Evolutionary conservation across 106 monocot species (phyloP).

Genomic region (Allium cepa): DNA sequence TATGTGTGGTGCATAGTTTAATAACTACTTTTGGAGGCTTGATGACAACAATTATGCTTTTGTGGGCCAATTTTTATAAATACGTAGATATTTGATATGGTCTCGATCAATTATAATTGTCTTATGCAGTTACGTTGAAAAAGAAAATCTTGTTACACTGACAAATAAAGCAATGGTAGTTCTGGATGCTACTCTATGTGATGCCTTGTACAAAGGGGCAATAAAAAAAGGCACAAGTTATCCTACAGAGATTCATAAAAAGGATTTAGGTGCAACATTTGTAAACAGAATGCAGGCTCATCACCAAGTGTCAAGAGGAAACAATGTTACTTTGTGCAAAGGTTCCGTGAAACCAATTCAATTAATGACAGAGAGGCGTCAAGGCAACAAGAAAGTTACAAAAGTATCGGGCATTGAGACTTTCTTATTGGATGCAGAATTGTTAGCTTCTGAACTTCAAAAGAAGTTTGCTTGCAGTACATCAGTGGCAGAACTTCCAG

Average conservation of each 20-base stretch:
- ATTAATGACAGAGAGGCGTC: constrained; percentile 84
- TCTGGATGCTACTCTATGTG: constrained; percentile 80
- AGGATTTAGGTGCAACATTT: constrained; percentile 79
- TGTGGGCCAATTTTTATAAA: background rate
- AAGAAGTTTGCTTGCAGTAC: constrained; percentile 99
- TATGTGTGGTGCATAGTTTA: no score
- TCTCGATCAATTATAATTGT: background rate
- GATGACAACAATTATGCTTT: background rate
- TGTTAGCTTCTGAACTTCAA: constrained; percentile 79
- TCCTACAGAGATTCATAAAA: constrained; percentile 89
- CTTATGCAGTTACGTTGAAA: constrained; percentile 70
- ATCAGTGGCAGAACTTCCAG: constrained; percentile 83
- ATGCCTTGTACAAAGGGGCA: constrained; percentile 89
- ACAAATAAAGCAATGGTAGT: constrained; percentile 58
- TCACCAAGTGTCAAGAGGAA: constrained; percentile 58
- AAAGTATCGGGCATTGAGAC: constrained; percentile 75
- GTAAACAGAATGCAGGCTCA: constrained; percentile 85
- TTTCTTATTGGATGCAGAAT: constrained; percentile 84
- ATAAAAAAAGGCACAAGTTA: constrained; percentile 82
- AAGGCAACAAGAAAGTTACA: constrained; percentile 97
- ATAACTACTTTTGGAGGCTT: background rate
- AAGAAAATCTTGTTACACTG: constrained; percentile 66
- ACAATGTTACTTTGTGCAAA: constrained; percentile 54
- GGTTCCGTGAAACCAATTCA: constrained; percentile 72
- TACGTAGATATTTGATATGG: background rate